Conservation (phyloP, 2,329 filamentous ascomycete species). For the Graphium sp. region DNA sequence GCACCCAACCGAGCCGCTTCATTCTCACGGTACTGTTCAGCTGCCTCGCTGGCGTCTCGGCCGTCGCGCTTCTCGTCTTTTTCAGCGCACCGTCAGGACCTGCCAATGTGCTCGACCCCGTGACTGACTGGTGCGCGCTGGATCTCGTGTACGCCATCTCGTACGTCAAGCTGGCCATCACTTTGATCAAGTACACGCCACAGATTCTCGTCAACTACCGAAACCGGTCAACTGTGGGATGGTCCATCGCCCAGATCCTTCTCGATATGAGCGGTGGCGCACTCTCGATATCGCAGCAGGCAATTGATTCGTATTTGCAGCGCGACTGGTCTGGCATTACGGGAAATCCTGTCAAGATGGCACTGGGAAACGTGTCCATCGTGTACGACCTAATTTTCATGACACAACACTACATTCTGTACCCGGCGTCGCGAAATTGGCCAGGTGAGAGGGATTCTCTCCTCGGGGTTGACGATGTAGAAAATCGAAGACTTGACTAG, state of each 20-base stretch:
- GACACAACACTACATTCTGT: constrained; percentile 73
- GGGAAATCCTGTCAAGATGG: constrained; percentile 83
- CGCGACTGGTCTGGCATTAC: constrained; percentile 80
- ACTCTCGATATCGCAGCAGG: constrained; percentile 64
- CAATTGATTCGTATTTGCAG: constrained; percentile 72
- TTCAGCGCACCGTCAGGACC: constrained; percentile 11
- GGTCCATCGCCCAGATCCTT: constrained; percentile 73
- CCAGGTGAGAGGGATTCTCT: constrained; percentile 11
- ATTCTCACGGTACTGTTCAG: constrained; percentile 57
- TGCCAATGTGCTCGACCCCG: constrained; percentile 15
- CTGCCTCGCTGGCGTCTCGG: constrained; percentile 41
- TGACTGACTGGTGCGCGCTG: constrained; percentile 39
- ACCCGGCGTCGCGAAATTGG: constrained; percentile 17
- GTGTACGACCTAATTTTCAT: constrained; percentile 80
- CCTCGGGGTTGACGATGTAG: constrained; percentile 12
- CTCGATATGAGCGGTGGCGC: constrained; percentile 71
- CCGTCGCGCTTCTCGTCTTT: constrained; percentile 28
- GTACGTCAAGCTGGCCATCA: constrained; percentile 79
- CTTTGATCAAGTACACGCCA: constrained; percentile 83
- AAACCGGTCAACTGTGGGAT: constrained; percentile 72
- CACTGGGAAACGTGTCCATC: constrained; percentile 70
- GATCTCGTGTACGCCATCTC: constrained; percentile 54
- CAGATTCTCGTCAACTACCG: constrained; percentile 72
- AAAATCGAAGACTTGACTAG: constrained; percentile 7
- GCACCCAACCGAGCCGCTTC: constrained; percentile 37